A percentile compares a stretch with the other conserved stretches of the same genome.
phyloP scores from a whole-genome alignment of 1,139 yeast species.

The Lodderomyces theae region DNA sequence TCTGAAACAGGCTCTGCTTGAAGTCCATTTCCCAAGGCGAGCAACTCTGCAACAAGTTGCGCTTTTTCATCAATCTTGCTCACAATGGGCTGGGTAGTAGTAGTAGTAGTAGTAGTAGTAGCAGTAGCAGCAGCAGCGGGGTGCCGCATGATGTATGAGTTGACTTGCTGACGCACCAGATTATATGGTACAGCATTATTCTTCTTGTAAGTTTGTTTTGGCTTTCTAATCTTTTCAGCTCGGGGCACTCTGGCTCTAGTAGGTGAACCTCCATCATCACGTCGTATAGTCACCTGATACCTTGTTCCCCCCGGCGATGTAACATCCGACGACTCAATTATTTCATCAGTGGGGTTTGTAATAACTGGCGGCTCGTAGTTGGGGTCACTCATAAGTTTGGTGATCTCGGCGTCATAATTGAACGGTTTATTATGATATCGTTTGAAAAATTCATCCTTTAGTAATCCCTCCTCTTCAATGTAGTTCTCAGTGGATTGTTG shows the following conservation, averaged over 20 bases:
- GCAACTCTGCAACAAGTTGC: slow-evolving; percentile 9
- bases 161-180: slow-evolving; percentile 1
- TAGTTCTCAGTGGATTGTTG: slow-evolving; percentile 39
- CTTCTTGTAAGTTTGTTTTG: background rate
- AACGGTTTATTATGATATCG: slow-evolving; percentile 19
- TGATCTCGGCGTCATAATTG: slow-evolving; percentile 17
- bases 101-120: too few species aligned
- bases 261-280: slow-evolving; percentile 5
- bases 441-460: slow-evolving; percentile 27
- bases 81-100: background rate
- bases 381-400: slow-evolving; percentile 16
- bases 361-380: slow-evolving; percentile 17
- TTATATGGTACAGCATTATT: background rate
- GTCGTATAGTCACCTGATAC: slow-evolving; percentile 12
- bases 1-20: background rate
- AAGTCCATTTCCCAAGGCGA: slow-evolving; percentile 12
- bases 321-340: slow-evolving; percentile 7
- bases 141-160: too few species aligned
- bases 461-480: slow-evolving; percentile 38
- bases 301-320: slow-evolving; percentile 11
- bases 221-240: slow-evolving; percentile 3
- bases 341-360: slow-evolving; percentile 9
- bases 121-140: too few species aligned
- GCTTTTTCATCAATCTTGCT: slow-evolving; percentile 1
- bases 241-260: background rate